Base-by-base conservation (phyloP, 192 early-diverging fungal genomes). In the Geranomyces variabilis region DNA sequence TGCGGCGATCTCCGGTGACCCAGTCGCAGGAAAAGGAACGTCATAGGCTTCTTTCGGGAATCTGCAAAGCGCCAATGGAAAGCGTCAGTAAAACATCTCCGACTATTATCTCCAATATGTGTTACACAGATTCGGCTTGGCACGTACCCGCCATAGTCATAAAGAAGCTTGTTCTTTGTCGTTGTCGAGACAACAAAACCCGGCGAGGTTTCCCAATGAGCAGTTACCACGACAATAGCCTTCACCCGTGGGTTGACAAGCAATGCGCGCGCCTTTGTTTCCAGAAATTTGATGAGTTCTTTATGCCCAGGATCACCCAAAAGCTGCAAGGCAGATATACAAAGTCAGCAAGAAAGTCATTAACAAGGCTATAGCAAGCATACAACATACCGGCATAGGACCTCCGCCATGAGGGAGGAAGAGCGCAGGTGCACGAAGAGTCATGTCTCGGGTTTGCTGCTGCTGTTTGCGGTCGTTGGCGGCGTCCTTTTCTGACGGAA, bases 31-130 rank as follows among this genome's bases (percentile, higher is more conserved):
- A 58, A 77, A 86, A 22, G 75, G 44, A 48, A 85, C 41, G 47
- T 82, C 60, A 71, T 84, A 86, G 14, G 75, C 73, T 44, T 81
- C 74, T 14, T 44, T 34, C 14, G 86, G 86, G 66, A 87, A 87
- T 41, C 36, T 41, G 36, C 10, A 41, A 41, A 41, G 10, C n/a
- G n/a, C n/a, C n/a, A n/a, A n/a, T n/a, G n/a, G n/a, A n/a, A n/a
- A n/a, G n/a, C n/a, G n/a, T n/a, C n/a, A n/a, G n/a, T n/a, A n/a
- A n/a, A n/a, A n/a, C n/a, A n/a, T n/a, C n/a, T n/a, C n/a, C n/a
- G n/a, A n/a, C n/a, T n/a, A n/a, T n/a, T n/a, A n/a, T n/a, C n/a
- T n/a, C n/a, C n/a, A n/a, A n/a, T n/a, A n/a, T n/a, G n/a, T n/a
- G n/a, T n/a, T n/a, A n/a, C n/a, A n/a, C n/a, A n/a, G n/a, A n/a